Evolutionary conservation across 2,329 filamentous ascomycete genomes (phyloP), one percentile per base, ranked within the genome.

Genomic region (Madurella mycetomatis): DNA sequence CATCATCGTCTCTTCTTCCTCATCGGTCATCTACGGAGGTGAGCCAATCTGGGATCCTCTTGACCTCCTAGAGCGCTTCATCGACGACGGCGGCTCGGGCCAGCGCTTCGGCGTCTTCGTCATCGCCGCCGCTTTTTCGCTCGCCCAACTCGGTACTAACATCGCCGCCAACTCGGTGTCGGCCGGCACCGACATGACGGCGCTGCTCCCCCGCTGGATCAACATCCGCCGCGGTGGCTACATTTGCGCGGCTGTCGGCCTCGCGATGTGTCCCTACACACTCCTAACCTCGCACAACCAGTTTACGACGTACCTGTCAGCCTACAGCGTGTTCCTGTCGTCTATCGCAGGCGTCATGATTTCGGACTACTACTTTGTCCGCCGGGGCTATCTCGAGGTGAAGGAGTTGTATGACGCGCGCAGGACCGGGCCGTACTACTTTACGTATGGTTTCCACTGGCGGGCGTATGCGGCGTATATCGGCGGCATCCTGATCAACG

Each of bases 281-380:
- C 80, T 96, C 0, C 81, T 95, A 9, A 84, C 80, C 1, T 76
- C 76, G 43, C 82, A 83, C 43, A 95, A 92, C 75, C 85, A 86
- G 71, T 96, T 96, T 74, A 94, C 89, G 0, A 95, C 89, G 3
- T 96, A 96, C 67, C 83, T 96, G 1, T 94, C 88, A 1, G 87
- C 92, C 1, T 96, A 96, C 75, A 91, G 88, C 2, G 90, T 96
- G 53, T 96, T 96, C 73, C 80, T 96, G n/a, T 92, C 88, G 55
- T 90, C 88, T 42, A 95, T 96, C 59, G 91, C 90, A 0, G 92
- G 92, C n/a, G 90, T 95, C 60, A 94, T 96, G 74, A 77, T 91
- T 56, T 82, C 79, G 62, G 92, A 96, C 70, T 96, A 96, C 75
- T 96, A 95, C 71, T 58, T 87, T 53, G 88, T 96, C 5, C 87